Evolutionary conservation across 2,329 filamentous ascomycete genomes (phyloP).

Genomic region (Colletotrichum abscissum): DNA sequence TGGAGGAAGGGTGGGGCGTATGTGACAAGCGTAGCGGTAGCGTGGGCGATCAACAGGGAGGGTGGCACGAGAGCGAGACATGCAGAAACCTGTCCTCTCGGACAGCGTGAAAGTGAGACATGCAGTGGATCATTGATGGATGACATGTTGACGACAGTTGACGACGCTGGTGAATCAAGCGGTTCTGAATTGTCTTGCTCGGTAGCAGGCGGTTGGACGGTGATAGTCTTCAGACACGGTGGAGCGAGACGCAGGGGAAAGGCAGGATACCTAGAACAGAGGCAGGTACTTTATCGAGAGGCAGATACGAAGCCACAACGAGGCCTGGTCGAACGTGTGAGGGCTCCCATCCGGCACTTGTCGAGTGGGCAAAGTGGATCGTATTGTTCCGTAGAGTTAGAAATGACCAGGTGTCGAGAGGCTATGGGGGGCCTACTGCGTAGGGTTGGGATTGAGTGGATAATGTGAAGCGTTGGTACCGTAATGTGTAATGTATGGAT

Average conservation of each 20-base stretch:
- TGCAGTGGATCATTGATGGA: conserved; percentile 44
- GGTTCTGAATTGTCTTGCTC: conserved; percentile 2
- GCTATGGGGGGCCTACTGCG: not conserved
- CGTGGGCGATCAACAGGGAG: conserved; percentile 36
- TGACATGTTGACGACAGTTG: conserved; percentile 29
- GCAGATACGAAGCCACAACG: not conserved
- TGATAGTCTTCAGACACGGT: not conserved
- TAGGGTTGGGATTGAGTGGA: not conserved
- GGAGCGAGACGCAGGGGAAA: conserved; percentile 21
- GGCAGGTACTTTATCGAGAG: not conserved
- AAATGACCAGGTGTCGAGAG: not conserved
- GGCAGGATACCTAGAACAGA: not conserved
- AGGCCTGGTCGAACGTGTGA: conserved; percentile 10
- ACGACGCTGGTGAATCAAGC: conserved; percentile 1
- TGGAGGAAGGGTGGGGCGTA: conserved; percentile 29
- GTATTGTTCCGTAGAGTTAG: not conserved
- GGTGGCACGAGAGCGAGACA: conserved; percentile 43
- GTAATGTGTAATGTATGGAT: too few species aligned
- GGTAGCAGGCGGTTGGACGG: conserved; percentile 20
- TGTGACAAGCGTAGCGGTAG: conserved; percentile 37
- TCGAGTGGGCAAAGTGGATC: conserved; percentile 1
- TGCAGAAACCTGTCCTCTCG: conserved; percentile 48
- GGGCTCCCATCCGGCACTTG: conserved; percentile 27
- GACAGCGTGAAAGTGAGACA: conserved; percentile 50
- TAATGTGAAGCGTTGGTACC: not conserved